phyloP scores from a whole-genome alignment of 495 filamentous ascomycete species.

The Aspergillus diversus region DNA sequence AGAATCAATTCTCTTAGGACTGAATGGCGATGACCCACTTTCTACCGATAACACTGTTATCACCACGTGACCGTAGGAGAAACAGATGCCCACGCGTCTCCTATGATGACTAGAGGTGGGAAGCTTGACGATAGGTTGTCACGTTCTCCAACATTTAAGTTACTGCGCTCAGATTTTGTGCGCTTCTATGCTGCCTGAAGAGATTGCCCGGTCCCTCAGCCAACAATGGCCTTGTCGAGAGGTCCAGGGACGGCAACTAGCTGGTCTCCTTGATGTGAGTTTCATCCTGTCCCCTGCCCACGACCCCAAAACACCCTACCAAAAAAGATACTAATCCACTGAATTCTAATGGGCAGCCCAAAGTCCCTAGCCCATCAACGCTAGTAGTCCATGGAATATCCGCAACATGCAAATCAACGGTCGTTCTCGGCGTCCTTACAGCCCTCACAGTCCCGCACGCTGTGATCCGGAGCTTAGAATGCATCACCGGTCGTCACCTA shows the following conservation, averaged over 20 bases:
- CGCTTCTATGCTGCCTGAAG: slow-evolving; percentile 37
- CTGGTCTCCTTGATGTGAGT: slow-evolving; percentile 63
- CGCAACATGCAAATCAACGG: slow-evolving; percentile 85
- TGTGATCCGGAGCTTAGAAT: slow-evolving; percentile 79
- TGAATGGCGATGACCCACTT: no score
- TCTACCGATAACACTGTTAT: not conserved
- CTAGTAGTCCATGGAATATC: slow-evolving; percentile 84
- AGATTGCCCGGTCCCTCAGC: slow-evolving; percentile 47
- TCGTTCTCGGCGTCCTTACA: slow-evolving; percentile 66
- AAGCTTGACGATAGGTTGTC: no score
- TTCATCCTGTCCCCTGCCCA: slow-evolving; percentile 7
- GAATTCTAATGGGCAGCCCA: slow-evolving; percentile 34
- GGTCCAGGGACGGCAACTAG: slow-evolving; percentile 63
- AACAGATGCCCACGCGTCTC: no score
- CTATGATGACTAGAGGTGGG: no score
- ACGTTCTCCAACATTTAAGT: not conserved
- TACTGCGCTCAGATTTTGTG: not conserved
- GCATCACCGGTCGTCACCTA: slow-evolving; percentile 86
- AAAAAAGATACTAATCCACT: slow-evolving; percentile 21
- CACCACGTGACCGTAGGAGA: not conserved
- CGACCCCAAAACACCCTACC: not conserved
- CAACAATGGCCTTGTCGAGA: slow-evolving; percentile 66
- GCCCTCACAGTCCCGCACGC: slow-evolving; percentile 60
- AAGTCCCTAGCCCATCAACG: slow-evolving; percentile 53
- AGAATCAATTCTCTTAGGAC: no score